Evolutionary conservation across 2,329 filamentous ascomycete species (phyloP).

Genomic region (Paracoccidioides lutzii): DNA sequence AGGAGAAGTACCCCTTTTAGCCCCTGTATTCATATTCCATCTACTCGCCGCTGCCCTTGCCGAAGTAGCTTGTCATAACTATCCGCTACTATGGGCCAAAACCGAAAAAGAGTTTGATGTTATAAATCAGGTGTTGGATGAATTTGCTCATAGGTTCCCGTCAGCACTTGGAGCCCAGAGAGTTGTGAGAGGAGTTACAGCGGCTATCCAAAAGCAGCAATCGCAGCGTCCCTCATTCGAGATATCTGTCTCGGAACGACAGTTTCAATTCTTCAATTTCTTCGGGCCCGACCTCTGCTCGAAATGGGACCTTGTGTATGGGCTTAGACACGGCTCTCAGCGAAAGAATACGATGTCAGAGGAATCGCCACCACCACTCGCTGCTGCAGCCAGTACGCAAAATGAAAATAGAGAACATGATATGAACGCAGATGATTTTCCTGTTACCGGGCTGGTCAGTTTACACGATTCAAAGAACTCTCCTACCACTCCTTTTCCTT

Average conservation of each 20-base stretch:
- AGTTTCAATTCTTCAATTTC: slow-evolving; percentile 3
- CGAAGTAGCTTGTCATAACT: slow-evolving; percentile 11
- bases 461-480: slow-evolving; percentile 1
- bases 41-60: slow-evolving; percentile 10
- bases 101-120: slow-evolving; percentile 8
- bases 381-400: neutral
- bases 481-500: neutral
- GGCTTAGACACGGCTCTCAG: neutral
- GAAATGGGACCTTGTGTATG: slow-evolving; percentile 4
- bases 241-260: neutral
- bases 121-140: slow-evolving; percentile 7
- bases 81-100: slow-evolving; percentile 5
- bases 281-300: slow-evolving; percentile 5
- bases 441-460: slow-evolving; percentile 1
- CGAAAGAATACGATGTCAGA: neutral
- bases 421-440: slow-evolving; percentile 1
- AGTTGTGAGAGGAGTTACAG: slow-evolving; percentile 7
- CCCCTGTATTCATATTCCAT: slow-evolving; percentile 11
- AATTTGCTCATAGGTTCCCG: slow-evolving; percentile 10
- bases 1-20: slow-evolving; percentile 10
- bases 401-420: neutral
- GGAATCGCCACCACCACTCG: neutral
- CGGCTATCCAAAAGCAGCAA: slow-evolving; percentile 2
- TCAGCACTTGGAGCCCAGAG: slow-evolving; percentile 10
- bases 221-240: slow-evolving; percentile 1